Evolutionary conservation across 257 asterid species (phyloP).

Genomic region (Nemophila menziesii): DNA sequence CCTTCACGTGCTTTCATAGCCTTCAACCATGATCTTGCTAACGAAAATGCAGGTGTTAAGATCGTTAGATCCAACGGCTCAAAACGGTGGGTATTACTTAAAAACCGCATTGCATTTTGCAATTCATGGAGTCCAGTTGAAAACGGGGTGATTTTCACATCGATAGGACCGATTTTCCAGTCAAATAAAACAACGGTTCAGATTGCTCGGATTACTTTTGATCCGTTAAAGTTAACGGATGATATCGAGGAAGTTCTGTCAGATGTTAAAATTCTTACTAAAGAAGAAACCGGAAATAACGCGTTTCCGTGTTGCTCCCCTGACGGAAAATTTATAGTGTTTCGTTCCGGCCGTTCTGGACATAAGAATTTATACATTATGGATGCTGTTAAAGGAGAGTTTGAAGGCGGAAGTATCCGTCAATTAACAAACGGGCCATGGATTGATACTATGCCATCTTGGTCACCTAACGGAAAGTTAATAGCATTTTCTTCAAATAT

Average conservation of each 20-base stretch:
- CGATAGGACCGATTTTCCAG: conserved; percentile 62
- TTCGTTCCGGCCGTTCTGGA: conserved; percentile 72
- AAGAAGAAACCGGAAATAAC: conserved; percentile 55
- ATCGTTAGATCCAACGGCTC: conserved; percentile 60
- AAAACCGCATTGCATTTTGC: conserved; percentile 33
- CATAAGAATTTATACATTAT: conserved; percentile 60
- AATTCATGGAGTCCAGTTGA: conserved; percentile 71
- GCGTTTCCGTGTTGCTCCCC: conserved; percentile 86
- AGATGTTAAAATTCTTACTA: conserved; percentile 48
- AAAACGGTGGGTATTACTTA: conserved; percentile 45
- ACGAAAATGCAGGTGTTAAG: conserved; percentile 30
- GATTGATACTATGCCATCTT: conserved; percentile 90
- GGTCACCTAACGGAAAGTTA: conserved; percentile 70
- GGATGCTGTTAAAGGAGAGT: conserved; percentile 57
- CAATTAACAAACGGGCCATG: conserved; percentile 61
- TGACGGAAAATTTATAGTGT: conserved; percentile 55
- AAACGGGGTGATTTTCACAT: conserved; percentile 45
- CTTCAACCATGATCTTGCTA: conserved; percentile 38
- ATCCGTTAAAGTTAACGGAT: conserved; percentile 17
- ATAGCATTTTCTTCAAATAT: conserved; percentile 81
- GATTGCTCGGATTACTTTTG: conserved; percentile 63
- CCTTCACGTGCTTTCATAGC: conserved; percentile 52
- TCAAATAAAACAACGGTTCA: conserved; percentile 36
- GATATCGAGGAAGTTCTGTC: conserved; percentile 23
- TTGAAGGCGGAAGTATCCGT: conserved; percentile 39